phyloP scores from a whole-genome alignment of 148 eudicot species.

The Chenopodium suecicum region DNA sequence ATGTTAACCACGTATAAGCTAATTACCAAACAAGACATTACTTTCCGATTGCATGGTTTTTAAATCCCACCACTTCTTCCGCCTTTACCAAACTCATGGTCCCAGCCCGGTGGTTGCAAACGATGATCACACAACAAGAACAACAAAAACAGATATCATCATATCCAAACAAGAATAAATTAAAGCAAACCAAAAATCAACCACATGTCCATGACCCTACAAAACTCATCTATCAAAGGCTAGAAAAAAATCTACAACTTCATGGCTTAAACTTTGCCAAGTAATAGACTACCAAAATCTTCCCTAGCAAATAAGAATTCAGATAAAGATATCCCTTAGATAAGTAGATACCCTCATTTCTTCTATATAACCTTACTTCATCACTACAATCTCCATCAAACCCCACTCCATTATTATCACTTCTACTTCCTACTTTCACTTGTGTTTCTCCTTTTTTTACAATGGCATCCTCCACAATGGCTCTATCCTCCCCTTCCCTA shows the following conservation, averaged over 20 bases:
- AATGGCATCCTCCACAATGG: constrained; percentile 9
- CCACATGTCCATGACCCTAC: background rate
- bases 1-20: no score
- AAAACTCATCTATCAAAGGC: background rate
- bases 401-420: background rate
- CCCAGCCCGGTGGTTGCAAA: background rate
- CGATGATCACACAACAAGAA: background rate
- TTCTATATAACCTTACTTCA: background rate
- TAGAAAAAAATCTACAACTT: background rate
- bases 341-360: background rate
- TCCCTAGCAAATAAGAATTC: background rate
- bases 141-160: background rate
- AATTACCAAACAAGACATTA: no score
- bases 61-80: background rate
- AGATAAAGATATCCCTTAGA: constrained; percentile 7
- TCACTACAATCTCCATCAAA: background rate
- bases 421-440: no score
- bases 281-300: background rate
- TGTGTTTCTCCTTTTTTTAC: background rate
- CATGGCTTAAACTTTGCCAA: background rate
- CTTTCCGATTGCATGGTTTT: no score
- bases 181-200: background rate
- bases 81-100: background rate
- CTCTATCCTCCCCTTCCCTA: constrained; percentile 4
- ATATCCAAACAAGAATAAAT: background rate